Base-by-base conservation (phyloP, 140 eudicot species). In the Erigeron philadelphicus region DNA sequence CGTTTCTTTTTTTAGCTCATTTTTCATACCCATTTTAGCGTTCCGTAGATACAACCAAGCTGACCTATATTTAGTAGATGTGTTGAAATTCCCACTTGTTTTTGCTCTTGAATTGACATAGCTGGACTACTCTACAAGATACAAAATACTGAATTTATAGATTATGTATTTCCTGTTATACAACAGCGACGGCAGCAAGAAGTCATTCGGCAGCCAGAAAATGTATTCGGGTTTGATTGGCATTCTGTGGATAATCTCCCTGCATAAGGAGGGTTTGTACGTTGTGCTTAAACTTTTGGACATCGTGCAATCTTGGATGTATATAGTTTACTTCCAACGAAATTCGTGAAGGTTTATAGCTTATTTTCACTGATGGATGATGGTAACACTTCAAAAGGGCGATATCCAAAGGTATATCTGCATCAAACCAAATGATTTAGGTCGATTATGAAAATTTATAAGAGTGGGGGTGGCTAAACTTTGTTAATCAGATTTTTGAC, bases 161-260 rank as follows among this genome's bases (percentile, higher is more conserved):
- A 16, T 11, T 70, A 2, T 10, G 6, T 13, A 41, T 47, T 49
- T 66, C 1, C 16, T 46, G 70, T 8, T 15, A 15, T 67, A 35
- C 6, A 67, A 40, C 72, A 72, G 77, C 43, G 40, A 48, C 61
- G 38, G 11, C 90, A 88, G 89, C 96, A 88, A 84, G 88, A 84
- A 78, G 90, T 84, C 50, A 42, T 70, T 11, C 87, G 76, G 44
- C 59, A 78, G 16, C 72, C 64, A 19, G 94, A 83, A 60, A 82
- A 52, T 21, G 97, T 85, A 43, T 81, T 81, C 46, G 82, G 80
- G 62, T 80, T 78, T 66, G 87, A 86, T 68, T 89, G 86, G 62
- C 83, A 78, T 70, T 67, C 84, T 52, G 65, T 83, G 81, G 97
- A 90, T 79, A 81, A 88, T 55, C 87, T 90, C 62, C 88, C 86